Evolutionary conservation across 148 eudicot genomes (phyloP), one percentile per base, ranked within the genome.

Genomic region (Fagopyrum esculentum): DNA sequence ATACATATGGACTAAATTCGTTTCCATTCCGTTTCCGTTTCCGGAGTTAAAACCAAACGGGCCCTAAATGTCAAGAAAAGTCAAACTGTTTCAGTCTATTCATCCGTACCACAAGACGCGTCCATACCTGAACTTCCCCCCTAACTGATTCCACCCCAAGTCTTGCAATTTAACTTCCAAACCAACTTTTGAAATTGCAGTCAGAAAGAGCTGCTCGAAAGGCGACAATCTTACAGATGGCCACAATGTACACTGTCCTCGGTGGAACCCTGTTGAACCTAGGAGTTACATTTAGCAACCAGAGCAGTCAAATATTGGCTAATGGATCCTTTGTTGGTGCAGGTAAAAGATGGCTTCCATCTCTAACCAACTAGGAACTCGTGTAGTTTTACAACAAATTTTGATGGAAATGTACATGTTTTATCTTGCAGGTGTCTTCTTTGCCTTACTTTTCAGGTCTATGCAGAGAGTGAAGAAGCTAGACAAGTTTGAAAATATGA

Each of bases 141-240:
- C 0, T 22, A 22, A 22, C 26, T 22, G 26, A 22, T 22, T 22
- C 26, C 0, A 22, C 26, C 26, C 26, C 26, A 51, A 51, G 19
- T 12, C 64, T 4, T 19, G 64, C 68, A 61, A 61, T 63, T 1
- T 63, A 29, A 63, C 44, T 10, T 63, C 69, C 46, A n/a, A 43
- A 7, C 40, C 49, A 74, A 69, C 45, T 22, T 43, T 22, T 63
- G 45, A 6, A 8, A 56, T 44, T 73, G 8, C 83, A 95, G 99
- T 95, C 99, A 8, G 99, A 95, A 79, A 87, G 99, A 88, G 97
- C 99, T 61, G 99, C 99, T 74, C 80, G 88, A 61, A 95, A 92
- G 81, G 99, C 98, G 57, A 90, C 94, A 19, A 83, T 92, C 81
- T 80, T 95, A 77, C 99, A 95, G 80, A 89, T 90, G 91, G 99